A percentile compares a stretch with the other conserved stretches of the same genome.
Evolutionary conservation across 106 monocot genomes (phyloP).

Genomic region (Dioscorea dumetorum): DNA sequence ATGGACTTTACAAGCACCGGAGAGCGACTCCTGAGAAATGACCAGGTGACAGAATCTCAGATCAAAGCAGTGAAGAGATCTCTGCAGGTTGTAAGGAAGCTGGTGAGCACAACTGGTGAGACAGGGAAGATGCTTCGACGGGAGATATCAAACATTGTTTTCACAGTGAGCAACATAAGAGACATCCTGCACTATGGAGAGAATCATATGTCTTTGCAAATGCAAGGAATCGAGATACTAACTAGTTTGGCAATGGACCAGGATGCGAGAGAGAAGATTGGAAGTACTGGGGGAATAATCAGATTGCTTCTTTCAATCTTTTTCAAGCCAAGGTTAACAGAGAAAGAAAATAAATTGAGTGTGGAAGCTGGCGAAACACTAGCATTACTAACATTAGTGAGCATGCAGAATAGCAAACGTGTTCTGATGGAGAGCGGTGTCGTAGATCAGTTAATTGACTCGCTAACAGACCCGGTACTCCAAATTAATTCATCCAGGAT

Average conservation of each 20-base stretch:
- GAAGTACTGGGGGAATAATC: conserved; percentile 45
- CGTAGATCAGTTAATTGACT: conserved; percentile 26
- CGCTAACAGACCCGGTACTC: conserved; percentile 22
- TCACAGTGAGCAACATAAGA: conserved; percentile 47
- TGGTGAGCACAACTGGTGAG: conserved; percentile 36
- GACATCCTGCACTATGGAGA: conserved; percentile 50
- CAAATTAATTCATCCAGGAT: conserved; percentile 39
- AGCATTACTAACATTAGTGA: conserved; percentile 61
- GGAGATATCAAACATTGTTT: conserved; percentile 49
- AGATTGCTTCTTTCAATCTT: conserved; percentile 35
- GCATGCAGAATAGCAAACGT: conserved; percentile 35
- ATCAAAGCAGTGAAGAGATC: conserved; percentile 33
- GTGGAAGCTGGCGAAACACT: conserved; percentile 68
- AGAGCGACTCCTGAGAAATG: conserved; percentile 16
- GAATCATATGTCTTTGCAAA: conserved; percentile 41
- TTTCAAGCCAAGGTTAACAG: conserved; percentile 12
- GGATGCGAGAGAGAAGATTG: conserved; percentile 41
- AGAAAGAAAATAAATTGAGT: conserved; percentile 14
- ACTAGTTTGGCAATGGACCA: conserved; percentile 52
- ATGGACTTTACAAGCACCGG: conserved; percentile 38
- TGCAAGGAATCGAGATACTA: conserved; percentile 48
- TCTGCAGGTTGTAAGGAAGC: conserved; percentile 31
- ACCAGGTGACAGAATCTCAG: conserved; percentile 17
- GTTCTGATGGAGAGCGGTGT: conserved; percentile 22
- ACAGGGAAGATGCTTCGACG: conserved; percentile 37